phyloP scores from a whole-genome alignment of 2,329 filamentous ascomycete species.

The Exophiala sideris region DNA sequence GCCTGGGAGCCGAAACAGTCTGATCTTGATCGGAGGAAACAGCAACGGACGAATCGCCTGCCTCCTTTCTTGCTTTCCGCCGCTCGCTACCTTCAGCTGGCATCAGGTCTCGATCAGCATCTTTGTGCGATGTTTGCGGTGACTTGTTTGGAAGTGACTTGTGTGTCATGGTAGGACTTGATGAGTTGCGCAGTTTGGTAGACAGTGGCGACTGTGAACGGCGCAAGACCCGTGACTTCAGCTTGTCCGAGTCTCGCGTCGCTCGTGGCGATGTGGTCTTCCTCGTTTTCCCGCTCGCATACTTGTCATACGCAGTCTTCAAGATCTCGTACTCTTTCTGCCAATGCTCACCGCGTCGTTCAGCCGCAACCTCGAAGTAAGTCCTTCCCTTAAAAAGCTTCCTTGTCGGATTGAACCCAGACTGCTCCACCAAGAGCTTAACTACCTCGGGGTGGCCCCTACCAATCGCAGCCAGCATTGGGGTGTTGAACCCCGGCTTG shows the following conservation, averaged over 20 bases:
- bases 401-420: constrained; percentile 77
- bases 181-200: constrained; percentile 22
- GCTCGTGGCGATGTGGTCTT: constrained; percentile 37
- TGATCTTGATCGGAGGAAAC: constrained; percentile 29
- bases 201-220: constrained; percentile 41
- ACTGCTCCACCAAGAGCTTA: constrained; percentile 71
- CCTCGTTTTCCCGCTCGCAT: constrained; percentile 31
- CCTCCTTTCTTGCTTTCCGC: constrained; percentile 17
- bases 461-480: constrained; percentile 91
- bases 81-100: constrained; percentile 9
- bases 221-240: constrained; percentile 34
- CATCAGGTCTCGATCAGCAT: constrained; percentile 12
- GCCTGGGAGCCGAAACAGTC: constrained; percentile 14
- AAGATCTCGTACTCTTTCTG: constrained; percentile 80
- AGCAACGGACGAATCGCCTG: constrained; percentile 23
- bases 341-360: constrained; percentile 82
- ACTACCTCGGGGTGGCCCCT: constrained; percentile 83
- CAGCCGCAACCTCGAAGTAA: constrained; percentile 82
- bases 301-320: constrained; percentile 57
- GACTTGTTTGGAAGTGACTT: constrained; percentile 21
- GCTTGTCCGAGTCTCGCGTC: constrained; percentile 39
- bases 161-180: constrained; percentile 27
- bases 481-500: constrained; percentile 73
- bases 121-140: constrained; percentile 14
- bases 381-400: constrained; percentile 69